Base-by-base conservation (phyloP, 805 yeast genomes). In the Candida takata region DNA sequence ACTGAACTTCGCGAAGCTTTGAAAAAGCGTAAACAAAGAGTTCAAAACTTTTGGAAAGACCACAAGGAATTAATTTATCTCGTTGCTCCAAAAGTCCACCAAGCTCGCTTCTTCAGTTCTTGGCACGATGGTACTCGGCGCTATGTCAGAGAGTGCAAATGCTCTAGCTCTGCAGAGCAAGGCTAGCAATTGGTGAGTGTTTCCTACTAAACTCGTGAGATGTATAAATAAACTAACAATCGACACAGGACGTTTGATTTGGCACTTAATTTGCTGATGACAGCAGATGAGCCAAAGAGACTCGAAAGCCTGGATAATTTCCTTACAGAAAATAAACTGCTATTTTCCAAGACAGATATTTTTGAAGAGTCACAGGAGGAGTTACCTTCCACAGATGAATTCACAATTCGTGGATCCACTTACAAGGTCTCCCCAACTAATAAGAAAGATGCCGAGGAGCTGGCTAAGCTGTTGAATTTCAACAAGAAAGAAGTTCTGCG, bases 401-500 rank as follows among this genome's bases (percentile, higher is more conserved):
- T 71, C 18, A 48, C 61, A 2, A 42, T 74, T 27, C 62, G 77
- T 35, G 67, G 65, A 15, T 51, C 63, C 7, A 50, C 59, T 9
- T 67, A 64, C 45, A 51, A 58, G 23, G 54, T 66, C 16, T 54
- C 64, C 1, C 49, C 60, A 14, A 45, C 42, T 5, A 58, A 61
- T 30, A 57, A 62, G 27, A 51, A 60, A 12, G 62, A 60, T 35
- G 73, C 79, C 5, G 41, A 49, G 5, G 60, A 58, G 13, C 48
- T 77, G 23, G 51, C 74, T 3, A 44, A 58, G 2, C 15, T 58
- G 3, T 53, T 77, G 21, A 45, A 58, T 0, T 37, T 75, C 5
- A 69, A 69, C 44, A 48, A 51, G 13, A 41, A 55, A 7, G 83
- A 79, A 45, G 61, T 66, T 2, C 54, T 72, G n/a, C 64, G 81